Percentiles rank a stretch among this genome's conserved stretches.
Evolutionary conservation across 441 rosid species (phyloP).

Genomic region (Brassica balearica): DNA sequence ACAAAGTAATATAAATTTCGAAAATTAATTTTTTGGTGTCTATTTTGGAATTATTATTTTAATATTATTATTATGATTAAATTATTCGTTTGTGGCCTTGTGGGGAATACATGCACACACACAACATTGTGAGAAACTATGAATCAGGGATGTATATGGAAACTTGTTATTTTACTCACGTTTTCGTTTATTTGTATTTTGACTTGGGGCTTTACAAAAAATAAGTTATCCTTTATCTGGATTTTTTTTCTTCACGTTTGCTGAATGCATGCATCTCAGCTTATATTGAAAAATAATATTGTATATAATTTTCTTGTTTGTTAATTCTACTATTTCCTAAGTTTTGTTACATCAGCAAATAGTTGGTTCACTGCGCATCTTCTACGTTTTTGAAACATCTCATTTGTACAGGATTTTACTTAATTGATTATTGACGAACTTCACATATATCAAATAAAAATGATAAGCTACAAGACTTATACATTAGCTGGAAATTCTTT

Average conservation of each 20-base stretch:
- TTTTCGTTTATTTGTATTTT: no score
- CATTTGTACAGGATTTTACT: background rate
- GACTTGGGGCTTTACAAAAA: no score
- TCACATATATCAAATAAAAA: background rate
- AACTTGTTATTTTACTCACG: no score
- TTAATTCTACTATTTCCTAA: slow-evolving; percentile 3
- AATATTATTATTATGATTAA: no score
- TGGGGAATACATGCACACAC: no score
- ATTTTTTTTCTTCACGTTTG: background rate
- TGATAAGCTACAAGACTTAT: background rate
- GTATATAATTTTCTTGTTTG: background rate
- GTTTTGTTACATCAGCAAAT: background rate
- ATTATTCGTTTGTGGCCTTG: no score
- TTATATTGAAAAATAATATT: background rate
- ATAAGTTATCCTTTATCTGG: slow-evolving; percentile 3
- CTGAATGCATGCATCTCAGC: slow-evolving; percentile 10
- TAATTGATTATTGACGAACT: background rate
- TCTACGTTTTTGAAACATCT: background rate
- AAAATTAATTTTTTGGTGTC: no score
- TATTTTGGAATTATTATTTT: no score
- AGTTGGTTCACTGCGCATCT: background rate
- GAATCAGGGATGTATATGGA: no score
- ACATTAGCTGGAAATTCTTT: slow-evolving; percentile 3
- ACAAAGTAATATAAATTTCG: no score
- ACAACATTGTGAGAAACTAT: no score